Evolutionary conservation across 768 basidiomycete species (phyloP).

Genomic region (Plicaturopsis crispa): DNA sequence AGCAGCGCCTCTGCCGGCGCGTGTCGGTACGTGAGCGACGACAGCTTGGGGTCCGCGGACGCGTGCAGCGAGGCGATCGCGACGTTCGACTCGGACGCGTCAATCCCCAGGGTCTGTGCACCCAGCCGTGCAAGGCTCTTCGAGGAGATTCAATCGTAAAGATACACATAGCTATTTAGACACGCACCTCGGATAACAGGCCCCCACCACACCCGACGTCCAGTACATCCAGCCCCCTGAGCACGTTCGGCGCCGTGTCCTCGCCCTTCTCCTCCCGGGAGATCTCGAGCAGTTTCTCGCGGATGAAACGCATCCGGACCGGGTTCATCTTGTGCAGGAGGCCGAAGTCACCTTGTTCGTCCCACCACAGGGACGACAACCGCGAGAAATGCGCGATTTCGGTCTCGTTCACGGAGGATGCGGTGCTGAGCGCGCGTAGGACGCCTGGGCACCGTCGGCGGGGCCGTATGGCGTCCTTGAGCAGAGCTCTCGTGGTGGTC

Average conservation of each 20-base stretch:
- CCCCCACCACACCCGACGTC: conserved; percentile 98
- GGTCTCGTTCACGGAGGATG: conserved; percentile 56
- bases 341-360: conserved; percentile 85
- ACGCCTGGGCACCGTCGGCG: neutral
- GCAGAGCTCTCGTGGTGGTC: no score
- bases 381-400: conserved; percentile 89
- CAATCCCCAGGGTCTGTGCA: conserved; percentile 83
- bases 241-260: conserved; percentile 19
- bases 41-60: conserved; percentile 60
- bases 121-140: conserved; percentile 87
- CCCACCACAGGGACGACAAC: conserved; percentile 93
- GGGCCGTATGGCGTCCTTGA: no score
- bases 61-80: conserved; percentile 81
- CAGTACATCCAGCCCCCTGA: conserved; percentile 66
- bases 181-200: conserved; percentile 76
- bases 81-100: conserved; percentile 86
- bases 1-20: conserved; percentile 71
- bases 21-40: conserved; percentile 57
- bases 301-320: conserved; percentile 73
- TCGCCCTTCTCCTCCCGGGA: conserved; percentile 45
- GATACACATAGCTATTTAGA: no score
- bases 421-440: neutral
- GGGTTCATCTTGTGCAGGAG: conserved; percentile 96
- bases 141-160: conserved; percentile 4
- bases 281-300: conserved; percentile 63